phyloP scores from a whole-genome alignment of 1,284 basidiomycete species.

The Ganoderma sinense region DNA sequence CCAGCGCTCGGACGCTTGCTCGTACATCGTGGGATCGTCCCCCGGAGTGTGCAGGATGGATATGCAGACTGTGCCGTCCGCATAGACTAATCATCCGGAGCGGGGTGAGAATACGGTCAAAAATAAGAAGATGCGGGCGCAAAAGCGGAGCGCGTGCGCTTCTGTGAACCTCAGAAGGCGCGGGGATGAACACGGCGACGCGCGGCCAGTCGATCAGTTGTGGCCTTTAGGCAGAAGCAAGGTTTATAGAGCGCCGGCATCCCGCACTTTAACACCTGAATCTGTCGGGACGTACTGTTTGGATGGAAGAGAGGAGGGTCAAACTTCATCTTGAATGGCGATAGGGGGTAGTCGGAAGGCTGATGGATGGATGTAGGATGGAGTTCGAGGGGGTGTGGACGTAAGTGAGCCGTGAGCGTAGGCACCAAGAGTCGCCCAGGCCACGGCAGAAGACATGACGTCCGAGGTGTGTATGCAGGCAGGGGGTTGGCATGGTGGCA shows the following conservation, averaged over 20 bases:
- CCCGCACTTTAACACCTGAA: background rate
- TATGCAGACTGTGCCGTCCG: conserved; percentile 97
- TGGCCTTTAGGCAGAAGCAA: background rate
- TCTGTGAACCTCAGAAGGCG: conserved; percentile 7
- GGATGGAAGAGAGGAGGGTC: conserved; percentile 98
- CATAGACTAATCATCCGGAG: conserved; percentile 68
- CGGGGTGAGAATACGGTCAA: background rate
- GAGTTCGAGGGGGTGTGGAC: background rate
- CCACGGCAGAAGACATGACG: conserved; percentile 11
- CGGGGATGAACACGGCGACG: background rate
- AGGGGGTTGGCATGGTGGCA: conserved; percentile 11
- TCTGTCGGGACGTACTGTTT: conserved; percentile 74
- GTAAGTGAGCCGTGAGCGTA: background rate
- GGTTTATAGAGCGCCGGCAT: background rate
- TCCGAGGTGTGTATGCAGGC: conserved; percentile 7
- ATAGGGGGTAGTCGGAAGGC: conserved; percentile 94
- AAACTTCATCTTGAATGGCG: conserved; percentile 98
- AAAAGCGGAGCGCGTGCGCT: conserved; percentile 5
- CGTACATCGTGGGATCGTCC: conserved; percentile 92
- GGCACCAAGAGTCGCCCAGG: conserved; percentile 5
- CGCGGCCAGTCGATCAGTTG: background rate
- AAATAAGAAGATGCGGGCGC: conserved; percentile 8
- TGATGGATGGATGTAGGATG: conserved; percentile 40
- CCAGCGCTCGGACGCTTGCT: conserved; percentile 97
- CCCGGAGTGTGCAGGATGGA: conserved; percentile 98